These are phyloP conservation scores for Solanum virginianum DNA, from an alignment of 257 asterid species.

Conservation along the genomic window DNA sequence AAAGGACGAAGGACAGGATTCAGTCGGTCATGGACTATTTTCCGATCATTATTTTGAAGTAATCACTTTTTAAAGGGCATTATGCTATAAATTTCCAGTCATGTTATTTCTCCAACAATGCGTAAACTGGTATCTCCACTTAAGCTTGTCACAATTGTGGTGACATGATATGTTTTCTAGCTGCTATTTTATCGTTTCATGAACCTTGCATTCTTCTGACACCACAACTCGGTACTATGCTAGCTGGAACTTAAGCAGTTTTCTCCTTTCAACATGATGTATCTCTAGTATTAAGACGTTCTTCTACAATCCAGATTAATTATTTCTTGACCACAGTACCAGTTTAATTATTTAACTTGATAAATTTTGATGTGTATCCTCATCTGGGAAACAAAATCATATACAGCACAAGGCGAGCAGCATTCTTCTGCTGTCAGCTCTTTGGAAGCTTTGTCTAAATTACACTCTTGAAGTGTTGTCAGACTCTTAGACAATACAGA, in stretches of 20 bases:
- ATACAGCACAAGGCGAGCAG: neutral
- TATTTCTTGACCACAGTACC: neutral
- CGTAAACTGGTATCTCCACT: neutral
- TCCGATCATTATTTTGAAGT: neutral
- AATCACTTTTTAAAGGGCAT: neutral
- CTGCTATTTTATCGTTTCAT: neutral
- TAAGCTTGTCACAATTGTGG: neutral
- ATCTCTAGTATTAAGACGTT: neutral
- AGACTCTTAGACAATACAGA: neutral
- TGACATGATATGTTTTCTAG: neutral
- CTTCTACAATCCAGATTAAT: neutral
- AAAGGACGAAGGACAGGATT: neutral
- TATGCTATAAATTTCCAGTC: neutral
- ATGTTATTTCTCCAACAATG: neutral
- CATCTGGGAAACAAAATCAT: neutral
- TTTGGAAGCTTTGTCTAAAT: neutral
- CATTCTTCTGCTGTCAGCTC: neutral
- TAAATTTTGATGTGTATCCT: neutral
- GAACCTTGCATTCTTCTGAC: neutral
- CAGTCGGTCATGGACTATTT: neutral
- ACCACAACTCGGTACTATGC: neutral
- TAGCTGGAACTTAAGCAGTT: neutral
- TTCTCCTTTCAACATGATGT: neutral
- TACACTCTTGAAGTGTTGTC: neutral
- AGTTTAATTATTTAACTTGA: neutral